Percentiles rank a stretch among this genome's conserved stretches.
phyloP scores from a whole-genome alignment of 805 yeast species.

The Spathaspora gorwiae region DNA sequence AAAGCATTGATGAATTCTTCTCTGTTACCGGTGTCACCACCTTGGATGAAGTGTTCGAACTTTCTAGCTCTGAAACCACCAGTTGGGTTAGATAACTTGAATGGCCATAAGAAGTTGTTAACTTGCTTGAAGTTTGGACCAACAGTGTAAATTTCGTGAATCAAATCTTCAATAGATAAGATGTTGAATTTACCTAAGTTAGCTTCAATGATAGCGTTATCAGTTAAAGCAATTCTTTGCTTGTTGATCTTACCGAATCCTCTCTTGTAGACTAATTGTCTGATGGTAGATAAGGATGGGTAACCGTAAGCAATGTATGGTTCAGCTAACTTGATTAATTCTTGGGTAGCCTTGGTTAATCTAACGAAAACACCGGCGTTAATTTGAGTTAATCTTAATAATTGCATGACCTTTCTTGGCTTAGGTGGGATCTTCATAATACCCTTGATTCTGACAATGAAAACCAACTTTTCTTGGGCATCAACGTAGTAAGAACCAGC shows the following conservation, averaged over 20 bases:
- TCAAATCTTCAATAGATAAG: slow-evolving; percentile 85
- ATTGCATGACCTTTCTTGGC: slow-evolving; percentile 97
- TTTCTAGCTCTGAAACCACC: slow-evolving; percentile 99
- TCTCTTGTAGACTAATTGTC: slow-evolving; percentile 95
- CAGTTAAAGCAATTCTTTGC: slow-evolving; percentile 88
- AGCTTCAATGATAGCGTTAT: slow-evolving; percentile 85
- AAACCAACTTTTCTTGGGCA: slow-evolving; percentile 91
- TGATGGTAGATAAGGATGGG: slow-evolving; percentile 88
- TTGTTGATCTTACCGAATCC: slow-evolving; percentile 96
- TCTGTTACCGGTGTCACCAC: slow-evolving; percentile 99
- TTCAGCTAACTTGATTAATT: slow-evolving; percentile 89
- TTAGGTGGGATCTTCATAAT: slow-evolving; percentile 97
- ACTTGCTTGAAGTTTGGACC: slow-evolving; percentile 99
- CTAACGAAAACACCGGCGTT: slow-evolving; percentile 93
- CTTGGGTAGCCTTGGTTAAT: slow-evolving; percentile 92
- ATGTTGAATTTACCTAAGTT: slow-evolving; percentile 89
- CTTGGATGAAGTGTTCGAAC: slow-evolving; percentile 95
- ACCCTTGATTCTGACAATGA: slow-evolving; percentile 99
- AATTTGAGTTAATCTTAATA: slow-evolving; percentile 88
- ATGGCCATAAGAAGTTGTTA: slow-evolving; percentile 98
- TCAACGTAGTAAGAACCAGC: slow-evolving; percentile 90
- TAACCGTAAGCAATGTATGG: slow-evolving; percentile 97
- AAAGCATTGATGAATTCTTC: slow-evolving; percentile 92
- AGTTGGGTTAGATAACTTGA: slow-evolving; percentile 92
- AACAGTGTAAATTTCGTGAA: slow-evolving; percentile 93